Base-by-base conservation (phyloP, 2,329 filamentous ascomycete genomes). In the Septoria petroselini region DNA sequence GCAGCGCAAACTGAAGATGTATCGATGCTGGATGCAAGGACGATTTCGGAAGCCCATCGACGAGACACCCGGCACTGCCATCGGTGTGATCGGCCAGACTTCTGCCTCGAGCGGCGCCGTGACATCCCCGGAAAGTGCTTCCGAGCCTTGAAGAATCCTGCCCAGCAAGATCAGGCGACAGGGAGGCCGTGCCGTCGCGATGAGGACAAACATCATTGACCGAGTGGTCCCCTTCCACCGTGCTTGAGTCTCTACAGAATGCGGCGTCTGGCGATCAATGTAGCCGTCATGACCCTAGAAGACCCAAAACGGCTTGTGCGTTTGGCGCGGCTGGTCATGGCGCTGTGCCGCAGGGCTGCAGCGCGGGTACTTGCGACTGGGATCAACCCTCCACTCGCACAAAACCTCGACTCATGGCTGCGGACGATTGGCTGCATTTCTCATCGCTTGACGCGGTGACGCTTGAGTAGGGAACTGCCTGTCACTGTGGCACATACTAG, bases 21-120 rank as follows among this genome's bases (percentile, higher is more conserved):
- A 97, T 71, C 83, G 93, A 54, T 97, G 91, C 74, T 98, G 93
- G 90, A 81, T 94, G 68, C 88, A 94, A 70, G 88, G 86, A 23
- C 81, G 83, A 3, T 94, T 93, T 68, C 81, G 77, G 63, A 91
- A 91, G 72, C 67, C 71, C 7, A 27, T 37, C 4, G 17, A 17
- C 19, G 27, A 41, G 4, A 19, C 33, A 18, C 14, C 30, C 38
- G 21, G 39, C 30, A 31, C 30, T 12, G 8, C 29, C n/a, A 30
- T 37, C 18, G 29, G 12, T 25, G 27, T 38, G 11, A n/a, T 18
- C 23, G 14, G 43, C 23, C 18, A 15, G 11, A 34, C 21, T 25
- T 31, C 29, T 7, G 9, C 29, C 12, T 15, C 41, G 15, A 15
- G 29, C 19, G 30, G 15, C 17, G n/a, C 14, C 40, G 31, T 25